These are phyloP conservation scores for Vitis hybrid DNA, from an alignment of 177 flowering plant genomes.

Conservation along the genomic window DNA sequence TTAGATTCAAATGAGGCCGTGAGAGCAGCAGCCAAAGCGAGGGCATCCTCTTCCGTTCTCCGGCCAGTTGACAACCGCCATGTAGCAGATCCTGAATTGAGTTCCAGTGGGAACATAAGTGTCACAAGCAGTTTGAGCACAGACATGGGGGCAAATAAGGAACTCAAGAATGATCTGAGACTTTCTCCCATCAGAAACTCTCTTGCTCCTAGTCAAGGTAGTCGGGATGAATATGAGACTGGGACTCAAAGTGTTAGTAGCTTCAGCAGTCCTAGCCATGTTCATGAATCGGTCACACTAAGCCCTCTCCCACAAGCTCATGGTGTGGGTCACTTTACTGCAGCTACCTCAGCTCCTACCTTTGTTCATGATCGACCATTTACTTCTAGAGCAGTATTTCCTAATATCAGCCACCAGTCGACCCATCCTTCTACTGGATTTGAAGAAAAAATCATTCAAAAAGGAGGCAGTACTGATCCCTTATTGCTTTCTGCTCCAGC, in stretches of 20 bases:
- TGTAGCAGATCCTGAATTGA: conserved; percentile 50
- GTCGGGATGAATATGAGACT: conserved; percentile 79
- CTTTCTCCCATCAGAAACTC: conserved; percentile 52
- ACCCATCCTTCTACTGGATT: conserved; percentile 37
- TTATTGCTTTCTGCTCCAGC: conserved; percentile 47
- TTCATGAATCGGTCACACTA: conserved; percentile 66
- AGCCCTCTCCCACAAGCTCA: conserved; percentile 76
- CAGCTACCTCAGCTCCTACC: conserved; percentile 27
- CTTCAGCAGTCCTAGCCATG: conserved; percentile 84
- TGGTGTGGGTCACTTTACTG: conserved; percentile 29
- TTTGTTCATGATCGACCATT: conserved; percentile 35
- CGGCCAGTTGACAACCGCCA: conserved; percentile 72
- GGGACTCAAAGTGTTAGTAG: conserved; percentile 88
- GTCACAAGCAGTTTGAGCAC: conserved; percentile 74
- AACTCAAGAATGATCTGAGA: conserved; percentile 41
- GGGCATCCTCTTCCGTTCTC: conserved; percentile 94
- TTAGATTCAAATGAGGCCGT: conserved; percentile 81
- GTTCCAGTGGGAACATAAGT: conserved; percentile 80
- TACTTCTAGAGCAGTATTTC: conserved; percentile 29
- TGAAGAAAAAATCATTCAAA: conserved; percentile 54
- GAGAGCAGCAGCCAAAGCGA: conserved; percentile 90
- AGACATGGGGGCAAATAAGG: conserved; percentile 60
- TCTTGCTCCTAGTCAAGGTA: conserved; percentile 74
- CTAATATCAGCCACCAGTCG: conserved; percentile 26
- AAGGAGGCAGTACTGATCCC: conserved; percentile 45